Evolutionary conservation across 352 stramenopile genomes (phyloP).

Genomic region (Globisporangium heterothallicum): DNA sequence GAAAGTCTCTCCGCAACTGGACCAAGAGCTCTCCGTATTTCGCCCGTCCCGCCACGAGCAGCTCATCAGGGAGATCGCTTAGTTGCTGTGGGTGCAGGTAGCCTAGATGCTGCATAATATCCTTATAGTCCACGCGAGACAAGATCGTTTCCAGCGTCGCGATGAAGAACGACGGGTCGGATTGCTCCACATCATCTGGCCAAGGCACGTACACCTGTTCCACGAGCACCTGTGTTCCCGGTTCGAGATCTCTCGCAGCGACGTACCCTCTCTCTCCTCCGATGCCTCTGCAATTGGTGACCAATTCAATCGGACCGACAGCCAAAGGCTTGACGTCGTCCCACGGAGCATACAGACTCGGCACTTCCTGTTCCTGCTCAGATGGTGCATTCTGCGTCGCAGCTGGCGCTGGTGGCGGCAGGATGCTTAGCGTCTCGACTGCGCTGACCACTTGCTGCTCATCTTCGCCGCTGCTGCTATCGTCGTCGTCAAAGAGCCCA

Average conservation of each 20-base stretch:
- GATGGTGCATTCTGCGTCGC: not conserved
- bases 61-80: slow-evolving; percentile 47
- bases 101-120: slow-evolving; percentile 74
- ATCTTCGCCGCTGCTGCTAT: slow-evolving; percentile 71
- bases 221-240: slow-evolving; percentile 87
- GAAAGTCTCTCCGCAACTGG: slow-evolving; percentile 47
- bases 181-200: slow-evolving; percentile 78
- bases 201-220: slow-evolving; percentile 90
- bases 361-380: slow-evolving; percentile 15
- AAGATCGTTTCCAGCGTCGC: slow-evolving; percentile 87
- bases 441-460: slow-evolving; percentile 18
- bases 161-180: slow-evolving; percentile 78
- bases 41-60: slow-evolving; percentile 40
- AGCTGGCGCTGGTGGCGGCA: slow-evolving; percentile 7
- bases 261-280: slow-evolving; percentile 89
- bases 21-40: slow-evolving; percentile 60
- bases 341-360: slow-evolving; percentile 58
- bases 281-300: slow-evolving; percentile 40
- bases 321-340: slow-evolving; percentile 76
- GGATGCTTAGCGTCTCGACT: slow-evolving; percentile 17
- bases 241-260: slow-evolving; percentile 62
- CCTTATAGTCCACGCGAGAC: slow-evolving; percentile 47
- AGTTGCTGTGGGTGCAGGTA: slow-evolving; percentile 85
- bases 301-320: slow-evolving; percentile 73
- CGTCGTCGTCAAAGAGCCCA: slow-evolving; percentile 79